Base-by-base conservation (phyloP, 1,139 yeast species). In the Lodderomyces orthopsilosis region DNA sequence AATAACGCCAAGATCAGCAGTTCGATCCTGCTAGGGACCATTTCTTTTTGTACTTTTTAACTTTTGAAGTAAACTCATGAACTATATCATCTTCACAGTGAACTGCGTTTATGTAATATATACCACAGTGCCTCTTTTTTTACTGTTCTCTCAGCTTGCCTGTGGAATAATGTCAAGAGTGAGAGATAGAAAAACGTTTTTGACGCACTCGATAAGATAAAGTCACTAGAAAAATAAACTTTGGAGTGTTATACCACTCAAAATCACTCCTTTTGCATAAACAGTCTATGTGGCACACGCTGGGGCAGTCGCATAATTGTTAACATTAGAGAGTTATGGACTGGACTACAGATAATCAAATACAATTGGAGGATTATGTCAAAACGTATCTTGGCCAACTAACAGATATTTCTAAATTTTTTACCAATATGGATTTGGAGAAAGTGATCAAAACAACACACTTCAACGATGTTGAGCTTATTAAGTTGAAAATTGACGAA, bases 11-110 rank as follows among this genome's bases (percentile, higher is more conserved):
- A 79, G 86, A 79, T 81, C 86, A 77, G 85, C 86, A 76, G 86
- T 81, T 81, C 85, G 87, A 81, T 81, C 87, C 87, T 77, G 87
- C 85, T 79, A 81, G 85, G 85, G 85, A 81, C 82, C 86, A 81
- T 59, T 61, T 45, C 43, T 55, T 43, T 36, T 37, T 14, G 18
- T 8, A 21, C 19, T 6, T 30, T 30, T 6, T 15, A n/a, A n/a
- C 13, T 30, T 30, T 30, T 30, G 18, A 17, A 24, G 5, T 10
- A 24, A 8, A 21, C 23, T 21, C 23, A 5, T 21, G 23, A 21
- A 21, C n/a, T n/a, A n/a, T n/a, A n/a, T n/a, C n/a, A n/a, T n/a
- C n/a, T n/a, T n/a, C n/a, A n/a, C n/a, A n/a, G n/a, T n/a, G n/a
- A n/a, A n/a, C n/a, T n/a, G n/a, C n/a, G n/a, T n/a, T n/a, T n/a